Conservation (phyloP, 2,329 filamentous ascomycete species). For the Colletotrichum abscissum region DNA sequence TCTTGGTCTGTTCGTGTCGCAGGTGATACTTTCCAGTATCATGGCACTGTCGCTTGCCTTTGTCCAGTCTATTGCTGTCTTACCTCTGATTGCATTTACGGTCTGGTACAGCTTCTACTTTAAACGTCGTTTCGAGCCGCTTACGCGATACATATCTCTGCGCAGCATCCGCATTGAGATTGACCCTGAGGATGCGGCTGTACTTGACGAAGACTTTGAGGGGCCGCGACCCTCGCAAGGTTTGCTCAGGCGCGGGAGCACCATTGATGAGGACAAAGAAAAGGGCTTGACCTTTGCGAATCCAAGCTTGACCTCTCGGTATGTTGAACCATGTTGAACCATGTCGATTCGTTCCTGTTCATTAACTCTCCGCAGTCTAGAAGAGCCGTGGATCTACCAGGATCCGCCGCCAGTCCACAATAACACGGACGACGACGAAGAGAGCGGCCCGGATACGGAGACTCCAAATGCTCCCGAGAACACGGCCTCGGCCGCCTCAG, state of each 20-base stretch:
- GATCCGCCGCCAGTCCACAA: slow-evolving; percentile 58
- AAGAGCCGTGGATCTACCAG: slow-evolving; percentile 76
- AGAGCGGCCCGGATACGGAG: slow-evolving; percentile 18
- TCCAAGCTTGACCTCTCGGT: slow-evolving; percentile 77
- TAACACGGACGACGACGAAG: slow-evolving; percentile 19
- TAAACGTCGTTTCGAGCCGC: slow-evolving; percentile 81
- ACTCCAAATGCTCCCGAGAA: slow-evolving; percentile 15
- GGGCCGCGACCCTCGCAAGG: slow-evolving; percentile 50
- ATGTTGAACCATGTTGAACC: slow-evolving; percentile 44
- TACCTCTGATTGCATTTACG: slow-evolving; percentile 82
- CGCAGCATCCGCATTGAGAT: slow-evolving; percentile 77
- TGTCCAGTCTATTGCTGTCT: slow-evolving; percentile 76
- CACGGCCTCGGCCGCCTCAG: slow-evolving; percentile 46
- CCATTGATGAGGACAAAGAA: slow-evolving; percentile 79
- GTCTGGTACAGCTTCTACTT: slow-evolving; percentile 93
- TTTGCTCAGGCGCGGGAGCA: slow-evolving; percentile 66
- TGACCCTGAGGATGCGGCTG: slow-evolving; percentile 51
- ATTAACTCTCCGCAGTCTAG: slow-evolving; percentile 59
- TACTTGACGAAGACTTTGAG: slow-evolving; percentile 50
- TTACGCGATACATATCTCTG: slow-evolving; percentile 93
- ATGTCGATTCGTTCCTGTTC: background rate
- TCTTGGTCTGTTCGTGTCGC: slow-evolving; percentile 87
- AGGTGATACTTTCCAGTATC: slow-evolving; percentile 89
- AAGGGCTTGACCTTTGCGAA: slow-evolving; percentile 79
- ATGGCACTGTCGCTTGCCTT: slow-evolving; percentile 81